Conservation (phyloP, 1,284 basidiomycete genomes). For the Porogramme epimiltina region DNA sequence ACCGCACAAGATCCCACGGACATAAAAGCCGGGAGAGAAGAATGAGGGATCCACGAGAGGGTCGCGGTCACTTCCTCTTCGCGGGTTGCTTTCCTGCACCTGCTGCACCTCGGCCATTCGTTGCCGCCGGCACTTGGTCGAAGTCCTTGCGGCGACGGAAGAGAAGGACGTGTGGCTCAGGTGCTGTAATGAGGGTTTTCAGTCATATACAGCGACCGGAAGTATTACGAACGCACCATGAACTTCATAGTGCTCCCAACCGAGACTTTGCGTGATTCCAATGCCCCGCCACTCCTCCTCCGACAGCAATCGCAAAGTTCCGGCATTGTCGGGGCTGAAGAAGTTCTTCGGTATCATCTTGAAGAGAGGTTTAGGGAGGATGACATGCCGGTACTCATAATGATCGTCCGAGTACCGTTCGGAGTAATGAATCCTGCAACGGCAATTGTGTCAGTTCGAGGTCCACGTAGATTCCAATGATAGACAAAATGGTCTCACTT, state of each 20-base stretch:
- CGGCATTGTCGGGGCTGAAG: slow-evolving; percentile 77
- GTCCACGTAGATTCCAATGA: background rate
- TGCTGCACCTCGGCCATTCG: slow-evolving; percentile 19
- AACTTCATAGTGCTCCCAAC: slow-evolving; percentile 98
- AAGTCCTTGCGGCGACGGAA: slow-evolving; percentile 76
- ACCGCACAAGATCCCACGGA: slow-evolving; percentile 6
- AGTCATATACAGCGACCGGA: background rate
- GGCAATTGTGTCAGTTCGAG: slow-evolving; percentile 16
- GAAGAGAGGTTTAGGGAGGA: slow-evolving; percentile 85
- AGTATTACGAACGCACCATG: slow-evolving; percentile 65
- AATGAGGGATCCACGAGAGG: background rate
- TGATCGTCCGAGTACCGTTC: slow-evolving; percentile 82
- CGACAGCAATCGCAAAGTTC: slow-evolving; percentile 79
- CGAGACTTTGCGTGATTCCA: slow-evolving; percentile 93
- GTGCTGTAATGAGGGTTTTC: slow-evolving; percentile 48
- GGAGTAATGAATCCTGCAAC: slow-evolving; percentile 76
- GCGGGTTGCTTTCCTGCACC: slow-evolving; percentile 24
- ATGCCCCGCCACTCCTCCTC: slow-evolving; percentile 96
- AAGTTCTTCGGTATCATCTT: slow-evolving; percentile 86
- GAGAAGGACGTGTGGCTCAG: slow-evolving; percentile 84
- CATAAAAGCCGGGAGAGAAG: slow-evolving; percentile 4
- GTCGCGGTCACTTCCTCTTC: slow-evolving; percentile 32
- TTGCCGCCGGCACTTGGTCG: slow-evolving; percentile 34
- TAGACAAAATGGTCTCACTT: slow-evolving; percentile 29
- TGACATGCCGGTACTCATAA: slow-evolving; percentile 92